phyloP scores from a whole-genome alignment of 2,329 filamentous ascomycete genomes.

The Diaporthe capsici region DNA sequence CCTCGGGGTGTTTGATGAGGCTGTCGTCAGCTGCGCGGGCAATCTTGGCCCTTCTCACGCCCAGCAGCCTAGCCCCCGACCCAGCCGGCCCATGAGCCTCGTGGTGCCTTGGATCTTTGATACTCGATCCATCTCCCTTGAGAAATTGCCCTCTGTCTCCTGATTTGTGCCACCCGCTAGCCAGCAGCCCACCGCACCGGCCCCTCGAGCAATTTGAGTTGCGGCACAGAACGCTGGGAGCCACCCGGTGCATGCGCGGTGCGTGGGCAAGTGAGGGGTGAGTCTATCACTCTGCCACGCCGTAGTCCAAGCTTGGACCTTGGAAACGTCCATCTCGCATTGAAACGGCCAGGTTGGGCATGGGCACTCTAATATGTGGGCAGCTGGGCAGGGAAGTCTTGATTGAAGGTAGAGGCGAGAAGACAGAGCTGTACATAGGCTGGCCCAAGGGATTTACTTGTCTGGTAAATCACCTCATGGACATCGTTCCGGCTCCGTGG shows the following conservation, averaged over 20 bases:
- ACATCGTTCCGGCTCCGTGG: not conserved
- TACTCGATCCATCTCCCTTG: constrained; percentile 5
- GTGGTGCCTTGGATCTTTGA: constrained; percentile 1
- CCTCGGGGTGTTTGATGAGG: constrained; percentile 16
- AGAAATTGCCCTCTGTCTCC: constrained; percentile 3
- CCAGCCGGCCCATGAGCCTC: not conserved
- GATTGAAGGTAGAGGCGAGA: not conserved
- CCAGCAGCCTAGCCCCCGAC: too few relatives aligned
- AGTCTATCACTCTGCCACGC: not conserved
- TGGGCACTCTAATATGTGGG: not conserved
- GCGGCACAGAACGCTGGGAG: constrained; percentile 1
- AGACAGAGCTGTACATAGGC: not conserved
- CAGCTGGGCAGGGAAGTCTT: not conserved
- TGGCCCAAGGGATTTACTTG: not conserved
- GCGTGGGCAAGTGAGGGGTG: not conserved
- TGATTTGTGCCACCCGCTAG: constrained; percentile 10
- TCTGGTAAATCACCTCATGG: not conserved
- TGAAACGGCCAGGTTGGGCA: constrained; percentile 15
- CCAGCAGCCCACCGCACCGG: constrained; percentile 15
- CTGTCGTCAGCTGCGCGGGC: constrained; percentile 22
- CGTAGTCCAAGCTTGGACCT: not conserved
- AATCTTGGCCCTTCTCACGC: constrained; percentile 14
- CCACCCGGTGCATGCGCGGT: not conserved
- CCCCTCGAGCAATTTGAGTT: constrained; percentile 22
- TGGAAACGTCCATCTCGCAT: constrained; percentile 13